Evolutionary conservation across 768 basidiomycete species (phyloP).

Genomic region (Termitomyces heimii): DNA sequence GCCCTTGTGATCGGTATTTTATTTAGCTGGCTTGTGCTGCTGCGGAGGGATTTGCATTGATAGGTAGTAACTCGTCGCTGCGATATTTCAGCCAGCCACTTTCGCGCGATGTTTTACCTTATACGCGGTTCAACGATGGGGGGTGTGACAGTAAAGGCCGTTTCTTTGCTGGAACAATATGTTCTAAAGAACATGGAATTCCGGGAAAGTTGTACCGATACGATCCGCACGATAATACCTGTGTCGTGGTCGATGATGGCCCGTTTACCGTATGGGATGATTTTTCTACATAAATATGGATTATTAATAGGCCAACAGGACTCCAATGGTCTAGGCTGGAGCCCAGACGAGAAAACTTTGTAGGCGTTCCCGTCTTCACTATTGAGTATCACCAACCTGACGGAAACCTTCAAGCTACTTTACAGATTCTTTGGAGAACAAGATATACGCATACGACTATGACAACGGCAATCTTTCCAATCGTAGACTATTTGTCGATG

Average conservation of each 20-base stretch:
- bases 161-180: conserved; percentile 63
- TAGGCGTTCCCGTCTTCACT: conserved; percentile 21
- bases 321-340: conserved; percentile 64
- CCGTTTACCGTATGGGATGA: conserved; percentile 51
- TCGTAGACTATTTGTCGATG: conserved; percentile 53
- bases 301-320: conserved; percentile 32
- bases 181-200: conserved; percentile 40
- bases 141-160: conserved; percentile 60
- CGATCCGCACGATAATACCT: conserved; percentile 43
- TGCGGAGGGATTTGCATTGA: conserved; percentile 47
- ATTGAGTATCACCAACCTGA: not conserved
- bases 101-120: conserved; percentile 28
- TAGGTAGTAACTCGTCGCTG: conserved; percentile 36
- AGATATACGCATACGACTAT: conserved; percentile 66
- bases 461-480: conserved; percentile 50
- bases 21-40: conserved; percentile 54
- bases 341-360: conserved; percentile 55
- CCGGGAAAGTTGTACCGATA: conserved; percentile 55
- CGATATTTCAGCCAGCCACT: conserved; percentile 50
- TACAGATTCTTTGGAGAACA: conserved; percentile 61
- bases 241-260: conserved; percentile 50
- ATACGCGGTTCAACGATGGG: conserved; percentile 67
- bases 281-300: conserved; percentile 2
- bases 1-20: not conserved
- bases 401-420: conserved; percentile 46